phyloP scores from a whole-genome alignment of 495 filamentous ascomycete genomes.

The Parathielavia appendiculata region DNA sequence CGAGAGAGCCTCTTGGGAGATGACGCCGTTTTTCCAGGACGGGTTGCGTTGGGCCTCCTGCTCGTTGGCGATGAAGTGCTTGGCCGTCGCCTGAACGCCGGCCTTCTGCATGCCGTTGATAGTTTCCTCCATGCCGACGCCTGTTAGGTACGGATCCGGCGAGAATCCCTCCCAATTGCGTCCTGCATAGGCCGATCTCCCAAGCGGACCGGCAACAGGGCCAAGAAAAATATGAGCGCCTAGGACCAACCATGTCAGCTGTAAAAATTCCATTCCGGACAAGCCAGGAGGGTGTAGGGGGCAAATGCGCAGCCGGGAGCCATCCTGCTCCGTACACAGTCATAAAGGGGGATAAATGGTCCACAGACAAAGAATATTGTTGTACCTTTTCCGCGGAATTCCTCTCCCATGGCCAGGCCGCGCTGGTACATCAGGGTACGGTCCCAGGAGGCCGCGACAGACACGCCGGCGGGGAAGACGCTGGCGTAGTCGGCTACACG shows the following conservation, averaged over 20 bases:
- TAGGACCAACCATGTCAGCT: too few species aligned
- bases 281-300: too few species aligned
- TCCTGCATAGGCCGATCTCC: neutral
- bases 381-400: slow-evolving; percentile 4
- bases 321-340: too few species aligned
- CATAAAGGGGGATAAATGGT: too few species aligned
- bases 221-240: slow-evolving; percentile 3
- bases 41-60: neutral
- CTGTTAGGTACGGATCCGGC: slow-evolving; percentile 5
- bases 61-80: slow-evolving; percentile 8
- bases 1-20: too few species aligned
- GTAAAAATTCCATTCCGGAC: too few species aligned
- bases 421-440: neutral
- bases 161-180: slow-evolving; percentile 4
- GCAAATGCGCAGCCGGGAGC: too few species aligned
- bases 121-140: slow-evolving; percentile 4
- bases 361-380: too few species aligned
- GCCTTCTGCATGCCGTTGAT: slow-evolving; percentile 6
- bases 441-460: neutral
- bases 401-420: neutral
- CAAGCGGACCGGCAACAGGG: neutral
- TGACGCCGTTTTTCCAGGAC: too few species aligned
- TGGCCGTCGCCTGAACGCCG: neutral
- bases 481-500: neutral
- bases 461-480: slow-evolving; percentile 3